Conservation (phyloP, 2,329 filamentous ascomycete species). For the Zymoseptoria pseudotritici region DNA sequence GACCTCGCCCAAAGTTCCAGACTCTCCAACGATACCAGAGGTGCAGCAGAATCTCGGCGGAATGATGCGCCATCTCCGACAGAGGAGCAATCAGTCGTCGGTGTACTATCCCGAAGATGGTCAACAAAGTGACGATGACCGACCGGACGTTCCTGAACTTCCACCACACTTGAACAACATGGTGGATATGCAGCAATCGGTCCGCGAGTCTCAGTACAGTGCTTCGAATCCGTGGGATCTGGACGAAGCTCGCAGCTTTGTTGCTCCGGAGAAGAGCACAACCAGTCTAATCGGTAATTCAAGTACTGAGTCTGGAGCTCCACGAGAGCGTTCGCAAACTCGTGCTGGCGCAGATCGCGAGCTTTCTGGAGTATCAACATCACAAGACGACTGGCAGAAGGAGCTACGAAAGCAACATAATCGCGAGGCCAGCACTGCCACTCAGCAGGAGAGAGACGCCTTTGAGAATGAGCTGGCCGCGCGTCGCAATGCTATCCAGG, state of each 20-base stretch:
- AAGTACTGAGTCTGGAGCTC: neutral
- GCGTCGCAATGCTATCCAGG: slow-evolving; percentile 62
- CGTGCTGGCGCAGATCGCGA: neutral
- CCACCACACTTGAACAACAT: slow-evolving; percentile 10
- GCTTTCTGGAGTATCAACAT: slow-evolving; percentile 6
- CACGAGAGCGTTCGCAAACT: neutral
- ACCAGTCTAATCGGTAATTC: slow-evolving; percentile 9
- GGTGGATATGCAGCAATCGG: slow-evolving; percentile 4
- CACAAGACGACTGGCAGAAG: slow-evolving; percentile 38
- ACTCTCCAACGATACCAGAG: slow-evolving; percentile 71
- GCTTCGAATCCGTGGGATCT: slow-evolving; percentile 50
- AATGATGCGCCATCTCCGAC: slow-evolving; percentile 62
- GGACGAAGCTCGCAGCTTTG: slow-evolving; percentile 41
- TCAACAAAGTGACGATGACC: slow-evolving; percentile 31
- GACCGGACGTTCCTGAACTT: slow-evolving; percentile 18
- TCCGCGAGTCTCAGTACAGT: slow-evolving; percentile 41
- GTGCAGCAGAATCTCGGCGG: slow-evolving; percentile 55
- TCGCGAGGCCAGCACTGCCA: slow-evolving; percentile 44
- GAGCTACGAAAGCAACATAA: slow-evolving; percentile 42
- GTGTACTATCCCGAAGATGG: slow-evolving; percentile 50
- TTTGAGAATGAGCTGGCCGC: slow-evolving; percentile 67
- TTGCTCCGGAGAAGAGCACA: slow-evolving; percentile 17
- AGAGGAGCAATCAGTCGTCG: slow-evolving; percentile 73
- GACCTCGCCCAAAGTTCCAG: slow-evolving; percentile 31
- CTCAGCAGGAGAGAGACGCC: slow-evolving; percentile 55